phyloP scores from a whole-genome alignment of 2,329 filamentous ascomycete species.

The Exophiala mesophila region DNA sequence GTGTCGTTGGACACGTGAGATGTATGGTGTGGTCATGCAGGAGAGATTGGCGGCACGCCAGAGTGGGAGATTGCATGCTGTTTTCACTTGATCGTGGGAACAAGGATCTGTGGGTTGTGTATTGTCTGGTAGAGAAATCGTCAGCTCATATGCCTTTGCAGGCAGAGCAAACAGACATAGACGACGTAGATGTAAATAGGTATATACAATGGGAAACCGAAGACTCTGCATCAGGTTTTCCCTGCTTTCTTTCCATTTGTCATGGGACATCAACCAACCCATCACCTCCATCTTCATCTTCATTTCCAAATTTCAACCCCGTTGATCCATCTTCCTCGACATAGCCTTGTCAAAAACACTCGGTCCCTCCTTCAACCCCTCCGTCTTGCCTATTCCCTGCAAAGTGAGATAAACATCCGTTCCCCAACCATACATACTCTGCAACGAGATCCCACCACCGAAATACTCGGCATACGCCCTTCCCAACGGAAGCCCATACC shows the following conservation, averaged over 20 bases:
- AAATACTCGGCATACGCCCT: slow-evolving; percentile 97
- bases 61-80: neutral
- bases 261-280: no score
- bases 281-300: neutral
- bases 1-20: slow-evolving; percentile 52
- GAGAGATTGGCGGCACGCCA: slow-evolving; percentile 36
- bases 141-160: no score
- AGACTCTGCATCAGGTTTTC: no score
- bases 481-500: slow-evolving; percentile 85
- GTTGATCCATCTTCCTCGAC: no score
- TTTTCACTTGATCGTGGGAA: neutral
- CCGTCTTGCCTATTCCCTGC: slow-evolving; percentile 53
- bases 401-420: slow-evolving; percentile 63
- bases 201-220: no score
- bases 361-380: slow-evolving; percentile 13
- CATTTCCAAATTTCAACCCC: neutral
- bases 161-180: no score
- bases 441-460: slow-evolving; percentile 89
- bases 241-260: no score
- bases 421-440: slow-evolving; percentile 92
- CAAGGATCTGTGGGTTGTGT: neutral
- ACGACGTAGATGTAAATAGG: no score
- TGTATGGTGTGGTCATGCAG: slow-evolving; percentile 50
- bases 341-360: slow-evolving; percentile 15
- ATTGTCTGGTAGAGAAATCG: neutral